Evolutionary conservation across 1,139 yeast species (phyloP).

Genomic region (Pneumocystis carinii): DNA sequence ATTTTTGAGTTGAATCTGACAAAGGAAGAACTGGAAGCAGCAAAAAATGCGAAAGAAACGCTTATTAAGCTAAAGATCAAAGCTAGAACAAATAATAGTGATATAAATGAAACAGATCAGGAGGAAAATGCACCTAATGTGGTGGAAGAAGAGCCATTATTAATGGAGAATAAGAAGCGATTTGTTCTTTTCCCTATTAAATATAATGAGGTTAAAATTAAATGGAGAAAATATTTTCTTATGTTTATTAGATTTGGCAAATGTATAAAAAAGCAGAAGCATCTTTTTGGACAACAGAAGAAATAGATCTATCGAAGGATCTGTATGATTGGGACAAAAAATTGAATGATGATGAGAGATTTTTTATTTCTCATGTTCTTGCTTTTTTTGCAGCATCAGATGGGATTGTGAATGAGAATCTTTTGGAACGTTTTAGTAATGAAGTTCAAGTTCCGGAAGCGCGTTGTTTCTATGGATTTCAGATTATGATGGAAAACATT

Average conservation of each 20-base stretch:
- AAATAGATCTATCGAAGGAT: constrained; percentile 89
- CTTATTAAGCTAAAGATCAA: background rate
- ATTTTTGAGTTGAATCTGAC: background rate
- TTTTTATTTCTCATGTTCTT: constrained; percentile 73
- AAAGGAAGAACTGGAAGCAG: background rate
- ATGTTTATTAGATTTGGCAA: constrained; percentile 54
- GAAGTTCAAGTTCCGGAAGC: constrained; percentile 97
- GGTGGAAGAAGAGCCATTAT: constrained; percentile 62
- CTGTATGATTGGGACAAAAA: constrained; percentile 74
- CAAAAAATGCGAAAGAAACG: background rate
- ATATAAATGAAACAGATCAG: background rate
- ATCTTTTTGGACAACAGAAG: constrained; percentile 99
- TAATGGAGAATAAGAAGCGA: constrained; percentile 72
- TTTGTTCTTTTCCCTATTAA: constrained; percentile 94
- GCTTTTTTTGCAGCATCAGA: constrained; percentile 99
- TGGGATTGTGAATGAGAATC: constrained; percentile 92
- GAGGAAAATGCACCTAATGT: background rate
- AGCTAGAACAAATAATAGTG: background rate
- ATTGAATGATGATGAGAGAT: constrained; percentile 78
- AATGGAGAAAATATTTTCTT: too few relatives aligned
- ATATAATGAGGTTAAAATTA: constrained; percentile 49
- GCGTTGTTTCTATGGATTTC: constrained; percentile 96
- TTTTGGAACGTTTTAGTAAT: constrained; percentile 91
- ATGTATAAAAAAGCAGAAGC: constrained; percentile 99
- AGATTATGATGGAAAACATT: constrained; percentile 98